A percentile compares a stretch with the other conserved stretches of the same genome.
Conservation (phyloP, 331 rosid species). For the Cydonia oblonga region DNA sequence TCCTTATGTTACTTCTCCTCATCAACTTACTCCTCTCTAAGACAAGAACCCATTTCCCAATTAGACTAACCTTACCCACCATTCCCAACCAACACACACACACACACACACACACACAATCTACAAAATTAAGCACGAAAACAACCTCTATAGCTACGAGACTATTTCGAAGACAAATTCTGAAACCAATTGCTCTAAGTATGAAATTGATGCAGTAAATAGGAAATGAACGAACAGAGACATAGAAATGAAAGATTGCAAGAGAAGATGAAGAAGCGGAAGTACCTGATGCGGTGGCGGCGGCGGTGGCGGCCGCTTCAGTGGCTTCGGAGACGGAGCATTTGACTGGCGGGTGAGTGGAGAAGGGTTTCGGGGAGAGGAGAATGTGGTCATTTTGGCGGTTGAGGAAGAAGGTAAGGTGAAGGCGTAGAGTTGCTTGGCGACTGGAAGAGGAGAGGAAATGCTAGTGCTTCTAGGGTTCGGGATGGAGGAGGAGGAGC, state of each 20-base stretch:
- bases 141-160: background rate
- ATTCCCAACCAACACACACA: background rate
- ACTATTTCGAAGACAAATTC: background rate
- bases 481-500: constrained; percentile 16
- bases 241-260: background rate
- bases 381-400: constrained; percentile 24
- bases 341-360: constrained; percentile 23
- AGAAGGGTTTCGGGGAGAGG: constrained; percentile 7
- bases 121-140: background rate
- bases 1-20: constrained; percentile 72
- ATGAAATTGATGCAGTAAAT: background rate
- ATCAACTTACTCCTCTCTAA: constrained; percentile 50
- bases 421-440: constrained; percentile 33
- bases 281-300: constrained; percentile 33
- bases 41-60: background rate
- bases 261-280: background rate
- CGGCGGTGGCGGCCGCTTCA: constrained; percentile 33
- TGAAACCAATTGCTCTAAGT: background rate
- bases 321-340: constrained; percentile 70
- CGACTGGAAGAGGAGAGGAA: background rate
- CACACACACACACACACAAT: background rate
- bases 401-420: constrained; percentile 17
- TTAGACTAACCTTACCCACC: background rate
- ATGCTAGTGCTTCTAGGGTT: constrained; percentile 13
- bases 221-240: background rate